A percentile compares a stretch with the other conserved stretches of the same genome.
Conservation (phyloP, 1,139 yeast species). For the Barnettozyma hawaiiensis region DNA sequence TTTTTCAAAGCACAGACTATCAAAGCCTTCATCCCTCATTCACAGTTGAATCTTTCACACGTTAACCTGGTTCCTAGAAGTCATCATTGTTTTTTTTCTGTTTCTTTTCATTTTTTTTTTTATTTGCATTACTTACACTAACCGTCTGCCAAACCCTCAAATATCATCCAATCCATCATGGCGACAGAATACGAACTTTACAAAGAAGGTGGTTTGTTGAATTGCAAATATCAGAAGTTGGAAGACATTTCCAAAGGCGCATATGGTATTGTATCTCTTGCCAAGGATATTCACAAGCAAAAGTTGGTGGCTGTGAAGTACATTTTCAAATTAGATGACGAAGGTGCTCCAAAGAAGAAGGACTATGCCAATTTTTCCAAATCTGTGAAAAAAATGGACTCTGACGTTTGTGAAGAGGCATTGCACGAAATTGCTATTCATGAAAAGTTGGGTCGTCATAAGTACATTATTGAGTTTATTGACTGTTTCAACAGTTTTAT, state of each 20-base stretch:
- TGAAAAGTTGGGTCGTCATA: constrained; percentile 52
- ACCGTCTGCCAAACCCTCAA: neutral
- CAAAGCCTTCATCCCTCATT: neutral
- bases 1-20: neutral
- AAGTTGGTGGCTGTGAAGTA: constrained; percentile 79
- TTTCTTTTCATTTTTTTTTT: neutral
- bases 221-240: constrained; percentile 60
- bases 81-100: neutral
- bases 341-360: constrained; percentile 23
- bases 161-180: neutral
- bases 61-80: no score
- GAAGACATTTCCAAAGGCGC: constrained; percentile 89
- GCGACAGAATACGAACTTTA: constrained; percentile 35
- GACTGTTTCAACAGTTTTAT: constrained; percentile 81
- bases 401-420: constrained; percentile 54
- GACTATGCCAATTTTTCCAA: constrained; percentile 26
- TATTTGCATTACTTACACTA: neutral
- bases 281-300: constrained; percentile 57
- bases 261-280: constrained; percentile 85
- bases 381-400: constrained; percentile 30
- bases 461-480: constrained; percentile 53
- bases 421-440: constrained; percentile 76
- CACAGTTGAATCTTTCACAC: neutral
- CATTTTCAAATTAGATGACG: constrained; percentile 40
- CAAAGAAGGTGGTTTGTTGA: constrained; percentile 57